phyloP scores from a whole-genome alignment of 441 rosid species.

The Bocquillonia castaneifolia region DNA sequence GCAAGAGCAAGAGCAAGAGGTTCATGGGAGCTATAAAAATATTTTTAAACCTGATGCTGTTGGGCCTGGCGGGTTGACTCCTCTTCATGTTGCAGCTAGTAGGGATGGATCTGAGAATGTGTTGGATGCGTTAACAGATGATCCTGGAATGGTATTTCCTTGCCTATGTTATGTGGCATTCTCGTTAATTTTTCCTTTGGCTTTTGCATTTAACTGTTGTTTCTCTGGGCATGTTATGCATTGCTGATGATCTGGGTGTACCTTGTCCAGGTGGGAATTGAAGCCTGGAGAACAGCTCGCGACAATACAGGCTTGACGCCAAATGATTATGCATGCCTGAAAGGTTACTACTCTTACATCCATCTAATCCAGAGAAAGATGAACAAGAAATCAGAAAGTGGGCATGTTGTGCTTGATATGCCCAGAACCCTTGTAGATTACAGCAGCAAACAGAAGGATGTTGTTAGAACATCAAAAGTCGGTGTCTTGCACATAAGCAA shows the following conservation, averaged over 20 bases:
- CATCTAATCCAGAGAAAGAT: constrained; percentile 68
- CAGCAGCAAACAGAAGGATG: constrained; percentile 30
- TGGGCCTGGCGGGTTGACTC: constrained; percentile 84
- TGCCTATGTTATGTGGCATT: neutral
- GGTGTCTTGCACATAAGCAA: constrained; percentile 45
- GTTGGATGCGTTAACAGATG: constrained; percentile 63
- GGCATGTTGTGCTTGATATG: constrained; percentile 59
- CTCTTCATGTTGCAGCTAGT: constrained; percentile 82
- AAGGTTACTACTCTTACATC: constrained; percentile 79
- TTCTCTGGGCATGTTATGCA: neutral
- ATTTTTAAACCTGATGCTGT: constrained; percentile 62
- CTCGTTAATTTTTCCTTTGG: constrained; percentile 1
- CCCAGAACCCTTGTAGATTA: constrained; percentile 28
- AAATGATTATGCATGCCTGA: constrained; percentile 78
- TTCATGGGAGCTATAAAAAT: constrained; percentile 18
- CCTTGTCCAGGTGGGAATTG: constrained; percentile 57
- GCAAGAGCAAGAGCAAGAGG: constrained; percentile 21
- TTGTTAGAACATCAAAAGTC: constrained; percentile 26
- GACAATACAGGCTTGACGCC: constrained; percentile 86
- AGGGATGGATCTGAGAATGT: constrained; percentile 66
- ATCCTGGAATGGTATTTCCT: constrained; percentile 55
- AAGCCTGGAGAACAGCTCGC: constrained; percentile 70
- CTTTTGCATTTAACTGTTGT: neutral
- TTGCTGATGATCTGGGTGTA: neutral
- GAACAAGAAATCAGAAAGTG: constrained; percentile 36